These are phyloP conservation scores for Zizania latifolia DNA, from an alignment of 176 grass and related monocot genomes.

Conservation along the genomic window DNA sequence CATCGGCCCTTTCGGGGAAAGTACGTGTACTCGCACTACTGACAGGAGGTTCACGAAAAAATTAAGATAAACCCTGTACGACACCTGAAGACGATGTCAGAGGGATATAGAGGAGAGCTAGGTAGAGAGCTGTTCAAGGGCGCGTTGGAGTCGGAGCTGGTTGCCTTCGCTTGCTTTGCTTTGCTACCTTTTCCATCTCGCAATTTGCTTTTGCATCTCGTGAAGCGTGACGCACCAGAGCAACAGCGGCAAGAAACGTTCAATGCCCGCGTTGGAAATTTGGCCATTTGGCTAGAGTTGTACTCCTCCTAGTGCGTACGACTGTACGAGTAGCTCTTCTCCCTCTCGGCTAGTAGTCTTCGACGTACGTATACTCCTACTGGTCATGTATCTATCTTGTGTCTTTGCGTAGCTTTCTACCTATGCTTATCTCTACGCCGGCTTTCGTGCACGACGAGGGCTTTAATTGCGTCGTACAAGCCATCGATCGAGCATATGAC, in stretches of 20 bases:
- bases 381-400: too few species aligned
- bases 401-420: neutral
- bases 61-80: neutral
- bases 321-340: too few species aligned
- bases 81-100: neutral
- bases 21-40: neutral
- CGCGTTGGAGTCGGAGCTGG: constrained; percentile 1
- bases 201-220: constrained; percentile 3
- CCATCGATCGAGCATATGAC: neutral
- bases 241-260: neutral
- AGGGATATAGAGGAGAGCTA: neutral
- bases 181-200: neutral
- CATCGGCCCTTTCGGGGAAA: neutral
- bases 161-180: neutral
- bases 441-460: neutral
- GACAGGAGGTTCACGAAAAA: neutral
- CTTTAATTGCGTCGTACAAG: neutral
- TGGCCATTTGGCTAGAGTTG: too few species aligned
- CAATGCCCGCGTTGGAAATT: neutral
- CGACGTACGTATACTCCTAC: neutral
- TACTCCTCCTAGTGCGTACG: too few species aligned
- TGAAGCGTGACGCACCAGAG: constrained; percentile 26
- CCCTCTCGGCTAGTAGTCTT: neutral
- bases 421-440: neutral
- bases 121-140: neutral